Evolutionary conservation across 2,329 filamentous ascomycete genomes (phyloP).

Genomic region (Coleophoma eucalyptorum): DNA sequence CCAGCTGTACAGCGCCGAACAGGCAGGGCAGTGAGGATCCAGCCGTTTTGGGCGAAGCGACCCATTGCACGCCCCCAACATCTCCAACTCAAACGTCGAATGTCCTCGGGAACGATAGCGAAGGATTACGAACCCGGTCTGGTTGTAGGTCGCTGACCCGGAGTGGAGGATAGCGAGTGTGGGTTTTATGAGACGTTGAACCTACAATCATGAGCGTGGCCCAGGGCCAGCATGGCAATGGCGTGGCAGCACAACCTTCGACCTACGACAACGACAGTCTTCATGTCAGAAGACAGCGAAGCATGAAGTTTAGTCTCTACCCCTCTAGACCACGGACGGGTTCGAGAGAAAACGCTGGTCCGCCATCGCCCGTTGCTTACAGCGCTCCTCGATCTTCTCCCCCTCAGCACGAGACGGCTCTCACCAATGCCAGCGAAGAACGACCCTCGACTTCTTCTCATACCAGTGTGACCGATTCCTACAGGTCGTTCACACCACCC

Average conservation of each 20-base stretch:
- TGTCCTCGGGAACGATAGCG: too few relatives aligned
- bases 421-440: conserved; percentile 5
- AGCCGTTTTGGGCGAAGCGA: too few relatives aligned
- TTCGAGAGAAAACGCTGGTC: conserved; percentile 12
- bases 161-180: too few relatives aligned
- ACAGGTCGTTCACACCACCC: conserved; percentile 18
- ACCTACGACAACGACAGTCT: conserved; percentile 6
- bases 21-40: too few relatives aligned
- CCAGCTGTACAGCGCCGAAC: too few relatives aligned
- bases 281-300: conserved; percentile 15
- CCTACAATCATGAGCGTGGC: background rate
- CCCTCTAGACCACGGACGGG: conserved; percentile 17
- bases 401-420: conserved; percentile 9
- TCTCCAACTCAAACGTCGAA: too few relatives aligned
- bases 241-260: background rate
- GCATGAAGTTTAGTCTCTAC: conserved; percentile 25
- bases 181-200: background rate
- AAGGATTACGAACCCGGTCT: too few relatives aligned
- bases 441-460: conserved; percentile 21
- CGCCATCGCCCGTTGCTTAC: conserved; percentile 11
- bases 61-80: too few relatives aligned
- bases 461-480: conserved; percentile 8
- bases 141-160: too few relatives aligned
- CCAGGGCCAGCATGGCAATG: background rate
- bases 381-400: conserved; percentile 9